phyloP scores from a whole-genome alignment of 441 rosid species.

The Mallotus japonicus region DNA sequence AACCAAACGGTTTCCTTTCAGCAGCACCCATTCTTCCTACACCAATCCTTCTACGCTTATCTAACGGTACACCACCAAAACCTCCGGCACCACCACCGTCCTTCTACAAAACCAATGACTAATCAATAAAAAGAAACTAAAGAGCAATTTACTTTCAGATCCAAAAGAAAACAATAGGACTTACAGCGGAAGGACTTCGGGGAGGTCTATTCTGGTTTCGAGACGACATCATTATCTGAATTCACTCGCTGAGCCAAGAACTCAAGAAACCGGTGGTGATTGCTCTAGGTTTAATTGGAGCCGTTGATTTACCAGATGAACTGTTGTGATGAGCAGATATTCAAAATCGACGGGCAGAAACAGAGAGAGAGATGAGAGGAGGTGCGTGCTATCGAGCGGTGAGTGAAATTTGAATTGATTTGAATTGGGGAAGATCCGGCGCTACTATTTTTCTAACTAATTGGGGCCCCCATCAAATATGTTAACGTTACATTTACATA shows the following conservation, averaged over 20 bases:
- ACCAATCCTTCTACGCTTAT: constrained; percentile 67
- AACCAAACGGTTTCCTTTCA: constrained; percentile 48
- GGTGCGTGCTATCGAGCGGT: constrained; percentile 17
- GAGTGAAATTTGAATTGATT: constrained; percentile 53
- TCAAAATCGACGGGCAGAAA: constrained; percentile 1
- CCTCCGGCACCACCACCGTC: constrained; percentile 44
- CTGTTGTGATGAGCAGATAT: not conserved
- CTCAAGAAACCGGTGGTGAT: not conserved
- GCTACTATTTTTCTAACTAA: not conserved
- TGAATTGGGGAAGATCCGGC: constrained; percentile 31
- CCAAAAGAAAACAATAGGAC: not conserved
- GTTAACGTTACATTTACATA: constrained; percentile 1
- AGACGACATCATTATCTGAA: constrained; percentile 43
- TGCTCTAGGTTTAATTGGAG: constrained; percentile 10
- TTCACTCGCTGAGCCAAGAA: not conserved
- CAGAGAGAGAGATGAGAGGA: not conserved
- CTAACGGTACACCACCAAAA: constrained; percentile 49
- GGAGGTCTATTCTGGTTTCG: constrained; percentile 88
- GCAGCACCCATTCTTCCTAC: constrained; percentile 41
- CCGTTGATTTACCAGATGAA: constrained; percentile 2
- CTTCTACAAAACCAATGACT: constrained; percentile 39
- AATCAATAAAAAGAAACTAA: not conserved
- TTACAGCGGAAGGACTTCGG: constrained; percentile 65
- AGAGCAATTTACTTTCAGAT: not conserved
- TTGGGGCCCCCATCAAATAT: not conserved